Base-by-base conservation (phyloP, 2,329 filamentous ascomycete species). In the Trichoderma sp. region DNA sequence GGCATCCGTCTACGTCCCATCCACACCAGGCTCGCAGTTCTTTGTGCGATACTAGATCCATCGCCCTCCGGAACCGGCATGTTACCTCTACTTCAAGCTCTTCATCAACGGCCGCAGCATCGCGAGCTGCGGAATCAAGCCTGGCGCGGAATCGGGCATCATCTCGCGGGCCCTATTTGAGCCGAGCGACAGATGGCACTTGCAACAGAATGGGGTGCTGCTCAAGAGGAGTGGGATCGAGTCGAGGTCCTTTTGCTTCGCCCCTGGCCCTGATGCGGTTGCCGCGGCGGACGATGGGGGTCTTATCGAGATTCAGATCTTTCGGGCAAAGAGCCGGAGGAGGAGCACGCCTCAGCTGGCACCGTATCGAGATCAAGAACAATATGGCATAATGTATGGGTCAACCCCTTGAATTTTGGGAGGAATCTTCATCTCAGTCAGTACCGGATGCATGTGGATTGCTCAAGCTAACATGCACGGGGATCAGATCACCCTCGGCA, bases 1-100 rank as follows among this genome's bases (percentile, higher is more conserved):
- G 4, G 75, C 82, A 24, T 84, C 85, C 1, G 83, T 87, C 41
- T 87, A 87, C 68, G 79, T 87, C 14, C 83, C 85, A 2, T 85
- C 84, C 0, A 71, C 79, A 3, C 79, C 83, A 86, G 84, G 81
- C 2, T 76, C 79, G 15, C 80, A 79, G n/a, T 87, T 87, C 67
- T 81, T 78, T 69, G 73, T 88, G 48, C 78, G 78, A 34, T 87
- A 86, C 69, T 71, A 71, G 6, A 71, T 86, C 66, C 72, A 71
- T 54, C 74, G 72, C 50, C 68, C 72, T 1, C 75, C 75, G 1
- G 69, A 70, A 2, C 76, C 71, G 19, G 73, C 77, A 45, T 74
- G 71, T 60, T 81, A 79, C 67, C 71, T 85, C 10, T 84, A 82
- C 73, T 87, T 87, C 74, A 85, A 83, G 69, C 73, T 87, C 60